Conservation (phyloP, 768 basidiomycete species). For the Leccinum boreale region DNA sequence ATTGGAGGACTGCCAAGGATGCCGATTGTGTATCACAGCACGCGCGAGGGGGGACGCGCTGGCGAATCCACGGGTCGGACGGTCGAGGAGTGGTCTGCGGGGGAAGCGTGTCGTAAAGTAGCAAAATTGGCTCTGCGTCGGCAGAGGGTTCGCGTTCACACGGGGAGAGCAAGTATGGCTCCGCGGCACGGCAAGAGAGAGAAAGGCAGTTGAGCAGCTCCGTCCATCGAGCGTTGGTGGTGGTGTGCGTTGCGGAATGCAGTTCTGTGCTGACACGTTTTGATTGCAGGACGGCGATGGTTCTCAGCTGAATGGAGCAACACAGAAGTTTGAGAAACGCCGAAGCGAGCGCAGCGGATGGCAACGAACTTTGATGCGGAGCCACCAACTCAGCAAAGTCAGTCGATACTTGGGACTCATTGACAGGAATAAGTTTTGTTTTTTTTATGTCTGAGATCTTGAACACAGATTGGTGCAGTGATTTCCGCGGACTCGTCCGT, state of each 20-base stretch:
- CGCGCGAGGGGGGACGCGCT: background rate
- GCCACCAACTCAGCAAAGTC: background rate
- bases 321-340: constrained; percentile 11
- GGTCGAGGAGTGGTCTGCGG: background rate
- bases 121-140: background rate
- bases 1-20: background rate
- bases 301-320: constrained; percentile 4
- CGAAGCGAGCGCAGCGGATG: constrained; percentile 15
- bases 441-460: background rate
- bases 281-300: constrained; percentile 5
- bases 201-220: constrained; percentile 11
- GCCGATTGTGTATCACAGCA: background rate
- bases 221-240: background rate
- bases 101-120: constrained; percentile 10
- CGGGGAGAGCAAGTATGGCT: background rate
- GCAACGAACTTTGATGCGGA: constrained; percentile 20
- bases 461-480: constrained; percentile 6
- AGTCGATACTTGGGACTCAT: background rate
- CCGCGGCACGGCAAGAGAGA: constrained; percentile 2
- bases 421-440: background rate
- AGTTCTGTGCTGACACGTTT: constrained; percentile 18
- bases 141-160: constrained; percentile 10
- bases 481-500: constrained; percentile 31
- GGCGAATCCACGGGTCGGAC: constrained; percentile 12
- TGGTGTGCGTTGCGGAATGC: constrained; percentile 1